phyloP scores from a whole-genome alignment of 2,329 filamentous ascomycete species.

The Colletotrichum sp. region DNA sequence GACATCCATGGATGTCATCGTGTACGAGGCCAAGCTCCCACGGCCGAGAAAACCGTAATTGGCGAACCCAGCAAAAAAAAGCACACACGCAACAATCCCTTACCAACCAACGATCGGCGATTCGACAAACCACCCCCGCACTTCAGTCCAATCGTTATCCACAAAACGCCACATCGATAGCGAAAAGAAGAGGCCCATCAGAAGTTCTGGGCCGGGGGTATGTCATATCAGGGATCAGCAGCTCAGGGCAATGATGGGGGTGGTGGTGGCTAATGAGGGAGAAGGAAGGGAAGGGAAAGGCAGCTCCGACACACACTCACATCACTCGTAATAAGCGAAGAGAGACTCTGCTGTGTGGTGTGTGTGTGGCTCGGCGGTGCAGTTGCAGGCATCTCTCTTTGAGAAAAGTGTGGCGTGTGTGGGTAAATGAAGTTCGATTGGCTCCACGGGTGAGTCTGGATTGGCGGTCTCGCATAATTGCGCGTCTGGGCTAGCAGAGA shows the following conservation, averaged over 20 bases:
- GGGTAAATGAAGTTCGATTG: not conserved
- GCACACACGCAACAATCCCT: not conserved
- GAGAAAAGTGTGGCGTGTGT: not conserved
- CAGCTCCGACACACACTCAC: not conserved
- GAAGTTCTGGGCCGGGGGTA: not conserved
- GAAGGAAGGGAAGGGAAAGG: not conserved
- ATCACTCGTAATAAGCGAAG: not conserved
- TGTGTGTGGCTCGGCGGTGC: not conserved
- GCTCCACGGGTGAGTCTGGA: not conserved
- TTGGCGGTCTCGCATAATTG: conserved; percentile 10
- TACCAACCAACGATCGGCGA: not conserved
- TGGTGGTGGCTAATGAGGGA: not conserved
- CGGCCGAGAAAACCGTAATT: not conserved
- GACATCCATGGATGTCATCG: not conserved
- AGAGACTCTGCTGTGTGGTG: not conserved
- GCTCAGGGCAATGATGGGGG: not conserved
- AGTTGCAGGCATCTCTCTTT: not conserved
- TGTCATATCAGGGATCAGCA: not conserved
- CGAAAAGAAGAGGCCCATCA: not conserved
- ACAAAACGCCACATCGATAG: not conserved
- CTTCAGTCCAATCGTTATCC: not conserved
- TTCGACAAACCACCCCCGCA: not conserved
- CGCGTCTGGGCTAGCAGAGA: not conserved
- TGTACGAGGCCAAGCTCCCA: not conserved
- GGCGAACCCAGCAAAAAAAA: not conserved